Evolutionary conservation across 257 asterid species (phyloP).

Genomic region (Plantago ovata): DNA sequence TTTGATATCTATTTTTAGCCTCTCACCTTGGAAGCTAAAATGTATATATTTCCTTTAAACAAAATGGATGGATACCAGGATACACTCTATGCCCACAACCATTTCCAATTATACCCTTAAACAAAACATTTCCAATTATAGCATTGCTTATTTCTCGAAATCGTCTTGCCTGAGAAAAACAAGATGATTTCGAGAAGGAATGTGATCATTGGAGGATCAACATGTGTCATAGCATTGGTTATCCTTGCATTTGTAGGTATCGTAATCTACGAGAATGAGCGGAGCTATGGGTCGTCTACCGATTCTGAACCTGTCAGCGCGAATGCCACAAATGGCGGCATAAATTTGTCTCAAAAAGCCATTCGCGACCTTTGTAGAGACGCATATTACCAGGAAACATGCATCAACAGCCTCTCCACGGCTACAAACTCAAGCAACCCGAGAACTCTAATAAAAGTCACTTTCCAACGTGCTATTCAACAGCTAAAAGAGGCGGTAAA

Average conservation of each 20-base stretch:
- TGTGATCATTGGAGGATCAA: too few species aligned
- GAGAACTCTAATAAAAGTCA: slow-evolving; percentile 17
- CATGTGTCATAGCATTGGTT: too few species aligned
- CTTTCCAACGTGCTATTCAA: slow-evolving; percentile 24
- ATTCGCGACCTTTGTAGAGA: slow-evolving; percentile 24
- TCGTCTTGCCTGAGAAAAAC: too few species aligned
- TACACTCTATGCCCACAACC: slow-evolving; percentile 69
- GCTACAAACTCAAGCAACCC: slow-evolving; percentile 24
- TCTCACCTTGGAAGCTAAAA: too few species aligned
- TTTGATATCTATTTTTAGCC: too few species aligned
- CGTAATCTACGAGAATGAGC: not conserved
- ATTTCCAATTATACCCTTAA: slow-evolving; percentile 75
- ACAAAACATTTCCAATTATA: too few species aligned
- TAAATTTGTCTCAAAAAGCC: slow-evolving; percentile 11
- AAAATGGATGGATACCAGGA: slow-evolving; percentile 73
- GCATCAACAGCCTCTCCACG: slow-evolving; percentile 28
- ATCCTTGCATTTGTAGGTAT: too few species aligned
- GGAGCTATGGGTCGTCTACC: not conserved
- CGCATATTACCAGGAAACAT: slow-evolving; percentile 33
- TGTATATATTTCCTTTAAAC: too few species aligned
- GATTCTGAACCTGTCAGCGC: slow-evolving; percentile 6
- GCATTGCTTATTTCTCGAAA: too few species aligned
- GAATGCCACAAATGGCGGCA: not conserved
- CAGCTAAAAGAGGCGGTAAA: slow-evolving; percentile 11
- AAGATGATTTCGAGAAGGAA: too few species aligned